Base-by-base conservation (phyloP, 352 stramenopile species). In the Phytophthora quininea region DNA sequence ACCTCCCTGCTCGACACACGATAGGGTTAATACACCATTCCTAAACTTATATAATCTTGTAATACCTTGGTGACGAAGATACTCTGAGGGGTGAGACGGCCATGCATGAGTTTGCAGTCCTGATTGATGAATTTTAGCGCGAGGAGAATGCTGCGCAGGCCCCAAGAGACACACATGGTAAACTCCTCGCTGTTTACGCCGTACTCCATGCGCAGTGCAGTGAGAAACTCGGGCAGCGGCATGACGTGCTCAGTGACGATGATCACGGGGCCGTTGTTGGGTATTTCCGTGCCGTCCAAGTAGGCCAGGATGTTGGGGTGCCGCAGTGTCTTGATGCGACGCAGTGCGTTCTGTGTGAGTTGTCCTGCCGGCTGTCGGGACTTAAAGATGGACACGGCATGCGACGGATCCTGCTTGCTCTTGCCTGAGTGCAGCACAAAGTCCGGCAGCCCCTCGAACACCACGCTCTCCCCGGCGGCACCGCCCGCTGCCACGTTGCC, bases 181-280 rank as follows among this genome's bases (percentile, higher is more conserved):
- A 93, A 91, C 57, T 92, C 86, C 47, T 92, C 82, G 52, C 80
- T 89, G 33, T 66, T 53, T 33, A 45, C 62, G 61, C 81, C 74
- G 65, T 93, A 86, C 58, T 94, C 64, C 64, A 76, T 74, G 19
- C 83, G 78, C 52, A 95, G 71, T 45, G 77, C 69, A 3, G 91
- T 86, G 12, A 99, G 79, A 76, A 95, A 99, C 64, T 92, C 71
- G 38, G 88, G 82, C 11, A 99, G 77, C 3, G 94, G 86, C 55
- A 92, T 86, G 49, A 97, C 96, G n/a, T 86, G 77, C 81, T 99
- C 97, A 3, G 97, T 99, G 8, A 98, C 89, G 68, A 99, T 90
- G 33, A 98, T 84, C 6, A 98, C 76, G 58, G 94, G 91, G 9
- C 95, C 94, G 58, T 87, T 81, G 80, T 88, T 85, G 59, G 77